Evolutionary conservation across 768 basidiomycete species (phyloP).

Genomic region (Termitomyces sp.): DNA sequence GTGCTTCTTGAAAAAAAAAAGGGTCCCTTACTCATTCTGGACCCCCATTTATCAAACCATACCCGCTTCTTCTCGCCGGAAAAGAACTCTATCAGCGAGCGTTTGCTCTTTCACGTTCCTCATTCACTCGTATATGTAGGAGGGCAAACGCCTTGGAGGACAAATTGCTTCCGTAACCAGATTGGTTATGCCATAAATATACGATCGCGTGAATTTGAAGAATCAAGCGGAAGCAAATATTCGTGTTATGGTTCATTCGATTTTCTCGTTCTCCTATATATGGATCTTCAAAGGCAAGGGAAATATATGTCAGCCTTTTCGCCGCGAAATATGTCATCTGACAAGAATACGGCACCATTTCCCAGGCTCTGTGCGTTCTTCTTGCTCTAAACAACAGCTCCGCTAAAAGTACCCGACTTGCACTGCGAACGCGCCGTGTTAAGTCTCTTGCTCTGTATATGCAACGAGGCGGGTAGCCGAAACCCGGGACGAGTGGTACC

Average conservation of each 20-base stretch:
- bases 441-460: not conserved
- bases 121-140: not conserved
- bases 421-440: not conserved
- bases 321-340: not conserved
- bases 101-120: too few species aligned
- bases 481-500: not conserved
- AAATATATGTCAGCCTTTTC: not conserved
- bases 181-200: not conserved
- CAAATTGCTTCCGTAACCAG: not conserved
- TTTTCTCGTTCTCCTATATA: not conserved
- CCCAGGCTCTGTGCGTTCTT: not conserved
- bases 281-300: not conserved
- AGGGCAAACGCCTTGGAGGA: not conserved
- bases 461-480: not conserved
- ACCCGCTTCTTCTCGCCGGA: not conserved
- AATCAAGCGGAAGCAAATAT: not conserved
- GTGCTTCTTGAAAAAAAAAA: constrained; percentile 4
- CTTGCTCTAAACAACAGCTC: not conserved
- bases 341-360: not conserved
- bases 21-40: not conserved
- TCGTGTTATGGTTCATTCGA: not conserved
- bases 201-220: not conserved
- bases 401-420: not conserved
- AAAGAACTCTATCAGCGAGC: not conserved
- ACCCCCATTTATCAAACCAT: not conserved